Conservation (phyloP, 2,329 filamentous ascomycete species). For the Diaporthe batatas region DNA sequence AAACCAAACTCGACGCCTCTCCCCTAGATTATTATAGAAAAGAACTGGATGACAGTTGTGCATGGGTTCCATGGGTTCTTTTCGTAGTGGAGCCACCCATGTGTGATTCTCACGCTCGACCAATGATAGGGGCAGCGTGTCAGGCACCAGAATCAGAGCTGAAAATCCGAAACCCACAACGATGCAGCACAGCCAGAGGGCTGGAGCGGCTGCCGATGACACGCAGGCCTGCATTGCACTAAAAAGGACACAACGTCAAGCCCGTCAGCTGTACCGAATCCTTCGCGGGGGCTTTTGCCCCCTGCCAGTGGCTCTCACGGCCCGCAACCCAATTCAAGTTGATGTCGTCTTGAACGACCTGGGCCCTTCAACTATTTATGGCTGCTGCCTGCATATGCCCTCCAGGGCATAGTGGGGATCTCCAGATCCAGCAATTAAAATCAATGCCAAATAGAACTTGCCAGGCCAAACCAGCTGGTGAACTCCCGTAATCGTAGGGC, state of each 20-base stretch:
- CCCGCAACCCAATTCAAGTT: no score
- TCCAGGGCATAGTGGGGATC: no score
- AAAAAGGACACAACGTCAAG: not conserved
- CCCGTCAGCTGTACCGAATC: no score
- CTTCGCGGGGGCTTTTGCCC: no score
- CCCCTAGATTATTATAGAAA: not conserved
- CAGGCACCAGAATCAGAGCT: slow-evolving; percentile 18
- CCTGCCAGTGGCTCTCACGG: no score
- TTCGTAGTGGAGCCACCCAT: not conserved
- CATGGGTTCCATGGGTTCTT: not conserved
- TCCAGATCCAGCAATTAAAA: no score
- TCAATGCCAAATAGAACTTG: no score
- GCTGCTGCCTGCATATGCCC: no score
- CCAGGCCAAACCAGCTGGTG: no score
- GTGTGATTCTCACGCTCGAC: not conserved
- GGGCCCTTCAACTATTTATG: no score
- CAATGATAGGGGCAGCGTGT: not conserved
- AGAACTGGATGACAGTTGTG: not conserved
- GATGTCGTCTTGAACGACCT: no score
- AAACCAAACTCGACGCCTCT: not conserved
- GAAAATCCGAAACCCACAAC: slow-evolving; percentile 13
- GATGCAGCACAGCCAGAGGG: not conserved
- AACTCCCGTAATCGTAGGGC: no score
- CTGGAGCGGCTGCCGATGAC: not conserved
- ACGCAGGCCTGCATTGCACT: not conserved